A percentile compares a stretch with the other conserved stretches of the same genome.
Evolutionary conservation across 2,329 filamentous ascomycete genomes (phyloP).

Genomic region (Colletotrichum cereale): DNA sequence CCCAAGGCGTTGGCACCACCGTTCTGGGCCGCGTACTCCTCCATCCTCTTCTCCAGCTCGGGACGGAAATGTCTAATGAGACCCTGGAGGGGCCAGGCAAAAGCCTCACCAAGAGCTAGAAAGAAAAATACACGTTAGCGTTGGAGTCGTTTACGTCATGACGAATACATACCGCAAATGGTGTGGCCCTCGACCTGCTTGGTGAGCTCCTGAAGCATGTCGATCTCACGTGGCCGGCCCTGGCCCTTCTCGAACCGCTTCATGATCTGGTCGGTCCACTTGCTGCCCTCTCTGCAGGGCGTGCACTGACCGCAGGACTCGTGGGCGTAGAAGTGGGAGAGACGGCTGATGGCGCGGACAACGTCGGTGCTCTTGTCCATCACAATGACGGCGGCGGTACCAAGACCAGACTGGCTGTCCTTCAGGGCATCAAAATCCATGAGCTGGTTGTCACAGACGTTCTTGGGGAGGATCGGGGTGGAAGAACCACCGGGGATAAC

Average conservation of each 20-base stretch:
- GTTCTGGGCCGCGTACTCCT: slow-evolving; percentile 78
- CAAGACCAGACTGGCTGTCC: slow-evolving; percentile 96
- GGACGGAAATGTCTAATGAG: slow-evolving; percentile 98
- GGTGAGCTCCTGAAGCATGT: slow-evolving; percentile 99
- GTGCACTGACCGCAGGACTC: slow-evolving; percentile 99
- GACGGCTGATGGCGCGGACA: slow-evolving; percentile 90
- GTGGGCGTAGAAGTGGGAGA: slow-evolving; percentile 98
- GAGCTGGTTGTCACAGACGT: slow-evolving; percentile 90
- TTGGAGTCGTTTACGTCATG: slow-evolving; percentile 18
- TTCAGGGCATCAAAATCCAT: slow-evolving; percentile 99
- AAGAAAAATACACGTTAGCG: slow-evolving; percentile 47
- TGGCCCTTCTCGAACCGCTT: slow-evolving; percentile 92
- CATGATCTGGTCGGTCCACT: slow-evolving; percentile 99
- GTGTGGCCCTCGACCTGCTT: slow-evolving; percentile 99
- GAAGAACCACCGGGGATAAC: slow-evolving; percentile 97
- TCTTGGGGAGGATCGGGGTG: slow-evolving; percentile 93
- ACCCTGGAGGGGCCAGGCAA: slow-evolving; percentile 98
- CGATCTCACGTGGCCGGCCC: slow-evolving; percentile 91
- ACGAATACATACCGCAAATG: slow-evolving; percentile 81
- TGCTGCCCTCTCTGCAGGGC: slow-evolving; percentile 98
- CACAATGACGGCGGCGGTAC: slow-evolving; percentile 97
- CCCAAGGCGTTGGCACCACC: slow-evolving; percentile 79
- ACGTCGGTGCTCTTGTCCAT: slow-evolving; percentile 99
- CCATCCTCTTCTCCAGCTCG: slow-evolving; percentile 92
- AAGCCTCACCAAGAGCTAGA: slow-evolving; percentile 90